A percentile compares a stretch with the other conserved stretches of the same genome.
These are phyloP conservation scores for Fusarium sp. DNA, from an alignment of 2,329 filamentous ascomycete genomes.

Conservation along the genomic window DNA sequence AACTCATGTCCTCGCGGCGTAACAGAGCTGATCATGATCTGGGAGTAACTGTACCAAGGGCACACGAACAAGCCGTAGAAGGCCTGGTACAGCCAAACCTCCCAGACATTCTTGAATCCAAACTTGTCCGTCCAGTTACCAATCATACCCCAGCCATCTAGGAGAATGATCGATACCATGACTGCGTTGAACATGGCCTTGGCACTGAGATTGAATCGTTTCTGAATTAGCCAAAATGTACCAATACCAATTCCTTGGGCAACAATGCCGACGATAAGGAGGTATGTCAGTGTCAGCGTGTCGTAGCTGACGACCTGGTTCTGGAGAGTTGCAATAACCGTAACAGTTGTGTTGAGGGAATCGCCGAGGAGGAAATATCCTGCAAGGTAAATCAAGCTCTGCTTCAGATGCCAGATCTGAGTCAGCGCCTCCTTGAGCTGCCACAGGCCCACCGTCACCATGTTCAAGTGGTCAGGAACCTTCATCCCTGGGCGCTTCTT, in stretches of 20 bases:
- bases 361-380: slow-evolving; percentile 81
- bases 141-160: slow-evolving; percentile 67
- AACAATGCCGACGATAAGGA: slow-evolving; percentile 76
- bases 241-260: slow-evolving; percentile 76
- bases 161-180: slow-evolving; percentile 73
- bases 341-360: slow-evolving; percentile 79
- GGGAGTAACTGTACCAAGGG: slow-evolving; percentile 80
- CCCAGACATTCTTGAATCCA: slow-evolving; percentile 63
- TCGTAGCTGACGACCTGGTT: slow-evolving; percentile 77
- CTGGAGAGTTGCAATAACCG: slow-evolving; percentile 76
- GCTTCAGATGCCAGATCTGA: slow-evolving; percentile 76
- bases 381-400: slow-evolving; percentile 76
- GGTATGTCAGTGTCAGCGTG: slow-evolving; percentile 75
- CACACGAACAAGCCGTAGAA: slow-evolving; percentile 79
- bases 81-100: slow-evolving; percentile 62
- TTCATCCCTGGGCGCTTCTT: slow-evolving; percentile 73
- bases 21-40: slow-evolving; percentile 80
- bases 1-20: slow-evolving; percentile 79
- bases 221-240: slow-evolving; percentile 74
- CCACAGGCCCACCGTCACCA: slow-evolving; percentile 73
- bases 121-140: slow-evolving; percentile 63
- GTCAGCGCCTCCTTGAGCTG: slow-evolving; percentile 71
- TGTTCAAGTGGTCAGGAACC: slow-evolving; percentile 58
- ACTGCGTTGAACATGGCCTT: slow-evolving; percentile 80
- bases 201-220: slow-evolving; percentile 70